Evolutionary conservation across 2,329 filamentous ascomycete species (phyloP).

Genomic region (Neonectria punicea): DNA sequence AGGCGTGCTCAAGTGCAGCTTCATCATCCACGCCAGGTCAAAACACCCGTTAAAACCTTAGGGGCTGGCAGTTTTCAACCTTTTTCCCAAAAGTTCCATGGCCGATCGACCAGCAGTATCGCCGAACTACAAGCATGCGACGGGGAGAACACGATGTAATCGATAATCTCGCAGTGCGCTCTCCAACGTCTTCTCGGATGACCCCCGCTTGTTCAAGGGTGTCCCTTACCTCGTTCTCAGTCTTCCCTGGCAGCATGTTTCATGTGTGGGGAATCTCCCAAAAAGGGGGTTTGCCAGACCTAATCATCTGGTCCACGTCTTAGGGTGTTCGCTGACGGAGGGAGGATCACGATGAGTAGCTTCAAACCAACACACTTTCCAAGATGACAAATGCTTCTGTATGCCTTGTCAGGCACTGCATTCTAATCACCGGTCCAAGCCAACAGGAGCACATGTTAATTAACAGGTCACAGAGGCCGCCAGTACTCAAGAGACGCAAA

Average conservation of each 20-base stretch:
- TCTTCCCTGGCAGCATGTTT: slow-evolving; percentile 30
- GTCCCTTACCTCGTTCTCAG: slow-evolving; percentile 23
- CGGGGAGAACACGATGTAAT: slow-evolving; percentile 29
- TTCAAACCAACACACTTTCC: neutral
- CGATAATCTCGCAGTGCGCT: slow-evolving; percentile 19
- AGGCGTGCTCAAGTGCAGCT: slow-evolving; percentile 12
- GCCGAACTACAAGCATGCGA: slow-evolving; percentile 18
- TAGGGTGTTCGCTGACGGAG: neutral
- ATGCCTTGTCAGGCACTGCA: neutral
- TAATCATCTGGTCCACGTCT: neutral
- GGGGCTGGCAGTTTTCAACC: slow-evolving; percentile 14
- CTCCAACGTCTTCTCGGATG: slow-evolving; percentile 14
- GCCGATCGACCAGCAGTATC: slow-evolving; percentile 22
- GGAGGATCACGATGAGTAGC: neutral
- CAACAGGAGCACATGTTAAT: neutral
- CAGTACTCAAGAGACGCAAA: neutral
- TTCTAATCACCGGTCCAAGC: too few relatives aligned
- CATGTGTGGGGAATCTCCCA: slow-evolving; percentile 28
- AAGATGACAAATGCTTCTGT: neutral
- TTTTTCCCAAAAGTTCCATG: slow-evolving; percentile 18
- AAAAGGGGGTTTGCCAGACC: slow-evolving; percentile 24
- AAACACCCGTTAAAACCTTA: slow-evolving; percentile 15
- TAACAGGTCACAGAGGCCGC: neutral
- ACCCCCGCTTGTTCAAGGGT: slow-evolving; percentile 23
- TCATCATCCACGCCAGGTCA: slow-evolving; percentile 16